Evolutionary conservation across 2,329 filamentous ascomycete species (phyloP).

Genomic region (Penicillium sp.): DNA sequence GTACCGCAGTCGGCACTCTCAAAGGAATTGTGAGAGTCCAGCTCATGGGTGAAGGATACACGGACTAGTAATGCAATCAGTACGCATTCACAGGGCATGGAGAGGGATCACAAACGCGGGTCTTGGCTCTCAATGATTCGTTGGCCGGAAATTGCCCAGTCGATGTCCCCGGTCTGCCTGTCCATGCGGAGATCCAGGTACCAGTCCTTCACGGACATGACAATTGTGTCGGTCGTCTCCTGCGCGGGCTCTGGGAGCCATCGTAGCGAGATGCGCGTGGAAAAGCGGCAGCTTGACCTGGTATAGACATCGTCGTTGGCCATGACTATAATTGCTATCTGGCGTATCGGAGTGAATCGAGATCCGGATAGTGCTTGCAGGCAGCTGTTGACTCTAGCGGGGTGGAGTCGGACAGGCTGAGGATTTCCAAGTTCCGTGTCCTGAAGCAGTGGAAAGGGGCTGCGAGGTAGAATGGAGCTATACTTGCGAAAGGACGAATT

Average conservation of each 20-base stretch:
- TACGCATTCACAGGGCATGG: not conserved
- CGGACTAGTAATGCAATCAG: slow-evolving; percentile 22
- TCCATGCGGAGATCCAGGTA: slow-evolving; percentile 46
- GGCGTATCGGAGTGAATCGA: no score
- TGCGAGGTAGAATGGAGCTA: no score
- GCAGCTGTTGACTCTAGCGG: no score
- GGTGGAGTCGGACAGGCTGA: no score
- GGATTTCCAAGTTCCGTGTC: no score
- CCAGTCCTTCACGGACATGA: slow-evolving; percentile 44
- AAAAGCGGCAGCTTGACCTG: slow-evolving; percentile 25
- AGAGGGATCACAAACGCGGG: slow-evolving; percentile 30
- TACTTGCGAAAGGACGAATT: no score
- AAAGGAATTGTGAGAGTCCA: slow-evolving; percentile 40
- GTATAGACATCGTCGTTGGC: slow-evolving; percentile 2
- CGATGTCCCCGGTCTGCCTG: slow-evolving; percentile 34
- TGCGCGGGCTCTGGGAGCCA: slow-evolving; percentile 43
- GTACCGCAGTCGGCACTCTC: slow-evolving; percentile 36
- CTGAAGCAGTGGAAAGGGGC: no score
- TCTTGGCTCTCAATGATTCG: slow-evolving; percentile 36
- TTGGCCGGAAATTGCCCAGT: slow-evolving; percentile 47
- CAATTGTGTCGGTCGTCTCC: slow-evolving; percentile 46
- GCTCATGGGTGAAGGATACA: slow-evolving; percentile 40
- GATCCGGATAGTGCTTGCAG: no score
- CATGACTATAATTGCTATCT: no score
- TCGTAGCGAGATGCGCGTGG: slow-evolving; percentile 44